These are phyloP conservation scores for Fusarium pseudoanthophilum DNA, from an alignment of 2,329 filamentous ascomycete species.

Conservation along the genomic window DNA sequence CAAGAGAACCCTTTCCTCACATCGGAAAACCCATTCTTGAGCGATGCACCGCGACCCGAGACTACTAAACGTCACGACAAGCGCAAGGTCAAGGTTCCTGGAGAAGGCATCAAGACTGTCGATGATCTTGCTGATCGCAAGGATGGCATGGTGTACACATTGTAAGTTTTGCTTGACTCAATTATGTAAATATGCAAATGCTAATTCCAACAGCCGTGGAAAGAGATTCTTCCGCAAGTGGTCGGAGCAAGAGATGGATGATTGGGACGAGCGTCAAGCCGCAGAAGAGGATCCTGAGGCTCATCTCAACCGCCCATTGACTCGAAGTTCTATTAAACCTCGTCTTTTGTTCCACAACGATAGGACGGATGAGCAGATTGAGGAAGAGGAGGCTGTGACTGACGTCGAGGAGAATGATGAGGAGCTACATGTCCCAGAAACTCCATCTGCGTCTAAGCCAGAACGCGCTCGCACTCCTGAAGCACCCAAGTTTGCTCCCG, in stretches of 20 bases:
- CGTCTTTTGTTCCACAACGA: slow-evolving; percentile 74
- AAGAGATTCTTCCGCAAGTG: slow-evolving; percentile 82
- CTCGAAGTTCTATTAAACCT: slow-evolving; percentile 76
- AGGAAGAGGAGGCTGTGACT: slow-evolving; percentile 69
- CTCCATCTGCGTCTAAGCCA: slow-evolving; percentile 51
- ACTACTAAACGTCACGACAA: slow-evolving; percentile 64
- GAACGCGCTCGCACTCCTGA: slow-evolving; percentile 59
- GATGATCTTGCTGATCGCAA: slow-evolving; percentile 72
- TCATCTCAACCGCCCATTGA: slow-evolving; percentile 59
- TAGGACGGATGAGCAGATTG: slow-evolving; percentile 57
- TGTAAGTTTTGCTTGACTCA: slow-evolving; percentile 66
- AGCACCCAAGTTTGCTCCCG: slow-evolving; percentile 65
- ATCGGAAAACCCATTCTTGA: slow-evolving; percentile 78
- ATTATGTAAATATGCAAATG: neutral
- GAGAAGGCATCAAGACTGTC: slow-evolving; percentile 67
- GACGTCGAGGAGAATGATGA: slow-evolving; percentile 63
- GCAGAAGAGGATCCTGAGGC: slow-evolving; percentile 51
- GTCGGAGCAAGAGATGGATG: slow-evolving; percentile 52
- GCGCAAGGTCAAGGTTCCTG: slow-evolving; percentile 65
- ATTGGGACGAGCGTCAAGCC: slow-evolving; percentile 50
- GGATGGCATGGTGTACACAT: slow-evolving; percentile 80
- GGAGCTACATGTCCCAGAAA: slow-evolving; percentile 47
- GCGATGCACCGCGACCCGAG: slow-evolving; percentile 53
- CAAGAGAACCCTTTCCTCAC: slow-evolving; percentile 78
- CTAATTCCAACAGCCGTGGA: slow-evolving; percentile 69